phyloP scores from a whole-genome alignment of 2,329 filamentous ascomycete species.

The Acrocalymma vagum region DNA sequence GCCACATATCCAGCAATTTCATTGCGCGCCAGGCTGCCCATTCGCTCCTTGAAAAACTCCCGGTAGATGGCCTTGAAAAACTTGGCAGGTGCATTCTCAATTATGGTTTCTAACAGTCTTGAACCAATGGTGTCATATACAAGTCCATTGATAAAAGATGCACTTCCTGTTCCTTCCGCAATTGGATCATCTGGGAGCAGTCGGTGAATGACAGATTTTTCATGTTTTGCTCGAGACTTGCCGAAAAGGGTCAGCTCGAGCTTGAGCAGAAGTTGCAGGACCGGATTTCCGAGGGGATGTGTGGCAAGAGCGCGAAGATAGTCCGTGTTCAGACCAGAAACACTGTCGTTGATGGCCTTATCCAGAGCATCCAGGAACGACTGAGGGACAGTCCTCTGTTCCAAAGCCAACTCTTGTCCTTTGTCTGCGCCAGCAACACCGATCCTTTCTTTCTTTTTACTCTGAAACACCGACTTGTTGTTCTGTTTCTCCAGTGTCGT shows the following conservation, averaged over 20 bases:
- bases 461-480: conserved; percentile 78
- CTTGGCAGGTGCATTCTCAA: conserved; percentile 82
- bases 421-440: conserved; percentile 59
- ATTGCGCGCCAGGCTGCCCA: conserved; percentile 84
- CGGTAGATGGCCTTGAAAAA: conserved; percentile 88
- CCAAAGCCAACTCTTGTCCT: conserved; percentile 52
- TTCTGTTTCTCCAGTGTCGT: conserved; percentile 73
- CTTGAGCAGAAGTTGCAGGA: conserved; percentile 88
- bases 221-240: conserved; percentile 71
- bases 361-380: conserved; percentile 80
- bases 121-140: conserved; percentile 92
- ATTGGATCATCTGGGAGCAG: conserved; percentile 84
- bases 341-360: conserved; percentile 82
- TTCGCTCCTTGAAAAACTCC: conserved; percentile 79
- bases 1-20: conserved; percentile 90
- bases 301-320: conserved; percentile 84
- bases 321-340: conserved; percentile 77
- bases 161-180: conserved; percentile 75
- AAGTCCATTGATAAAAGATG: conserved; percentile 83
- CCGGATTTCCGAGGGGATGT: conserved; percentile 90
- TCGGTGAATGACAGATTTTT: conserved; percentile 74
- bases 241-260: conserved; percentile 81
- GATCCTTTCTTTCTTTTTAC: conserved; percentile 90
- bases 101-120: conserved; percentile 85
- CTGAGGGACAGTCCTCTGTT: conserved; percentile 70